Base-by-base conservation (phyloP, 192 early-diverging fungal species). In the Backusella luteola region DNA sequence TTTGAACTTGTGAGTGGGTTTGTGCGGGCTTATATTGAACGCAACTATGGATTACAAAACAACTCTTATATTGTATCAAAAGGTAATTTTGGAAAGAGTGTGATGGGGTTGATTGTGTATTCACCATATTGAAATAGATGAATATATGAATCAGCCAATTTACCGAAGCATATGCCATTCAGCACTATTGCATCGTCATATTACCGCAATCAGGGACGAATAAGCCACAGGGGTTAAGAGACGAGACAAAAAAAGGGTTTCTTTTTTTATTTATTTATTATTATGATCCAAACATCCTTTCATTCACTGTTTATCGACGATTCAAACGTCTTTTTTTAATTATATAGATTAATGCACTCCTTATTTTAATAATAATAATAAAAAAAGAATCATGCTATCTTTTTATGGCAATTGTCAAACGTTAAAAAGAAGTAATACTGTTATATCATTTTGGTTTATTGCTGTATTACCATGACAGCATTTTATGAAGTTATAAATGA, bases 1-100 rank as follows among this genome's bases (percentile, higher is more conserved):
- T 71, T 44, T 49, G 70, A 71, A 71, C 26, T 71, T 44, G 70
- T 71, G 19, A 71, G 36, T 44, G 36, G 26, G 23, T 44, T 49
- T 26, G 42, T 71, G 1, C 14, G 21, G 21, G 39, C 35, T 0
- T 71, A 71, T 49, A 71, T 71, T 49, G 70, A 71, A 32, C 70
- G 70, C 2, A 49, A 49, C 39, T 71, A 71, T 44, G 70, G 70
- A 15, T 71, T 71, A 34, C 26, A 49, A 32, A 42, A 42, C 15
- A 49, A 49, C 8, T 71, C 70, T 17, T 23, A 15, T 29, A 46
- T 71, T 34, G 35, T 71, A 49, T 71, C 70, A 17, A 32, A 36
- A 68, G 67, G 67, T 68, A n/a, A 68, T n/a, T 34, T 17, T 23
- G 63, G 9, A 68, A 34, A 29, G 17, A 4, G 3, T 11, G 17